These are phyloP conservation scores for Thelonectria olida DNA, from an alignment of 2,329 filamentous ascomycete species.

Conservation along the genomic window DNA sequence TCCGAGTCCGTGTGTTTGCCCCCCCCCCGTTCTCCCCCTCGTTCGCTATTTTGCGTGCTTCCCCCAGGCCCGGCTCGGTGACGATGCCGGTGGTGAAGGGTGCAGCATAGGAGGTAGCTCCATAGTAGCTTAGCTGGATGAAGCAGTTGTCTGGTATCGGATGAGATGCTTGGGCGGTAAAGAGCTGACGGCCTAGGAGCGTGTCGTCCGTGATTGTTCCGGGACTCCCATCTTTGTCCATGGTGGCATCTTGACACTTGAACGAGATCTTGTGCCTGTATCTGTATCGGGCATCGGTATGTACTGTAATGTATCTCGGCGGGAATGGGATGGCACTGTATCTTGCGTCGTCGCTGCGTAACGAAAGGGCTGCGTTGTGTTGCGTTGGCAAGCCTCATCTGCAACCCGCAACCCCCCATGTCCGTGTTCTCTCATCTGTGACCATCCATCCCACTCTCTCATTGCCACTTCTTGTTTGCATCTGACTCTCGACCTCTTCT, in stretches of 20 bases:
- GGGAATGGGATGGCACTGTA: constrained; percentile 13
- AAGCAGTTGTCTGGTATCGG: neutral
- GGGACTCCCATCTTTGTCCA: neutral
- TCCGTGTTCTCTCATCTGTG: neutral
- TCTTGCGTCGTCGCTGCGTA: constrained; percentile 14
- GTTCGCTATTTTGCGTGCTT: constrained; percentile 23
- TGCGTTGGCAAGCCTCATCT: constrained; percentile 13
- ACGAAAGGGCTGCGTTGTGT: constrained; percentile 4
- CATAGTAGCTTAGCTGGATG: neutral
- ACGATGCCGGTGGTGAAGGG: constrained; percentile 22
- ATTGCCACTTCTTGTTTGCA: neutral
- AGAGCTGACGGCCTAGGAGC: no score
- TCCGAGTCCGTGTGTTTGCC: constrained; percentile 21
- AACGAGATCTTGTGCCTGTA: constrained; percentile 11
- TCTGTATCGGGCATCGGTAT: constrained; percentile 5
- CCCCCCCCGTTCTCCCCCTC: no score
- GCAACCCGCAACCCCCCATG: constrained; percentile 11
- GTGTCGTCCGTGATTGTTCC: neutral
- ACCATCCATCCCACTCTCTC: neutral
- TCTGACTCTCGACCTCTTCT: neutral
- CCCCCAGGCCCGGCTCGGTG: constrained; percentile 36
- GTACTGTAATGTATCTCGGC: constrained; percentile 1
- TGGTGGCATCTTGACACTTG: neutral
- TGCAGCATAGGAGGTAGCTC: neutral
- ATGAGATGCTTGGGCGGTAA: neutral